Base-by-base conservation (phyloP, 148 eudicot species). In the Camellia sinensis region DNA sequence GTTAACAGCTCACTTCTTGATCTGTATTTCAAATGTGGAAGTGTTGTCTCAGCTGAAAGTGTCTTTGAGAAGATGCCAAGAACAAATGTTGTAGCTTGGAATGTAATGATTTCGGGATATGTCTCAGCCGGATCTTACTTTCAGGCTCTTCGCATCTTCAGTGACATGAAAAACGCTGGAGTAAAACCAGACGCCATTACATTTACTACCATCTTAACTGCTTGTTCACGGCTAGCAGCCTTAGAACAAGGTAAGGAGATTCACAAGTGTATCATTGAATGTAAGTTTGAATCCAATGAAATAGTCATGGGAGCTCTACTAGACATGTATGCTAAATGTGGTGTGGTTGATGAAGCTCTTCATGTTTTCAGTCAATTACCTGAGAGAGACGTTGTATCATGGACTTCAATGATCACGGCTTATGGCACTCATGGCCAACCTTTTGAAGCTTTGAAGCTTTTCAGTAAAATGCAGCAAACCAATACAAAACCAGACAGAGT, bases 331-430 rank as follows among this genome's bases (percentile, higher is more conserved):
- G 78, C 87, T 7, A 82, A 85, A 59, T 85, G 82, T 52, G 87
- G 87, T 74, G 87, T 78, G 8, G 69, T 85, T 21, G 67, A 82
- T 78, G 87, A 82, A 79, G 87, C 87, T 29, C 77, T 60, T 56
- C 43, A 11, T 11, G 79, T 82, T n/a, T 85, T 85, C 40, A 62
- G 63, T 54, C 76, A 82, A 53, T 62, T 85, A 61, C 84, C 87
- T 12, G 72, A 69, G n/a, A 78, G 77, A 64, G 87, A 85, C 68
- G 22, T 77, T 53, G 72, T 81, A 71, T 85, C 87, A 13, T 85
- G 87, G 87, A 85, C 87, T 63, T 82, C 87, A 57, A 85, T 85
- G 87, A 82, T 85, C 62, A 70, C 82, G 4, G 87, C 87, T 69
- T 85, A 81, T 73, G 87, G 84, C 46, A 81, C 73, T 67, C 87